phyloP scores from a whole-genome alignment of 23 red algal species.

The Gracilaria caudata region DNA sequence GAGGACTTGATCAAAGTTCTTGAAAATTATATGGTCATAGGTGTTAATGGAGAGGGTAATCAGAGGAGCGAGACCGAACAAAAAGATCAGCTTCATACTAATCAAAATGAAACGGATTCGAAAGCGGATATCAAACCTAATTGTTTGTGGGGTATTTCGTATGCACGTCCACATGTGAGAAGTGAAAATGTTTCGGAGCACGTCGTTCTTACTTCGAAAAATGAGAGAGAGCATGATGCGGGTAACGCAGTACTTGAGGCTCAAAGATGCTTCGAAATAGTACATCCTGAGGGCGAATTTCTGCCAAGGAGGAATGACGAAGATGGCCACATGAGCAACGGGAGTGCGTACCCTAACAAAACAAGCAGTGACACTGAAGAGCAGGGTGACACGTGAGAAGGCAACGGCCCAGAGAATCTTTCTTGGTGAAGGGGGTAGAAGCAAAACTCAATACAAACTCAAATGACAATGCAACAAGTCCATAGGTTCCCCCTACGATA shows the following conservation, averaged over 20 bases:
- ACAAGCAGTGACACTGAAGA: not conserved
- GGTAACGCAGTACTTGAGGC: constrained; percentile 21
- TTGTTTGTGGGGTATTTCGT: constrained; percentile 55
- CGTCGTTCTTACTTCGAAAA: constrained; percentile 1
- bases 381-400: not conserved
- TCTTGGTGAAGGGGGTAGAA: too few relatives aligned
- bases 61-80: constrained; percentile 8
- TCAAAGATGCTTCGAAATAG: constrained; percentile 34
- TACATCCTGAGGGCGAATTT: constrained; percentile 39
- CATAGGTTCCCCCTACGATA: too few relatives aligned
- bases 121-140: constrained; percentile 17
- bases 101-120: not conserved
- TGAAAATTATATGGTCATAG: constrained; percentile 10
- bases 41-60: not conserved
- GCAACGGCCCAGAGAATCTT: not conserved
- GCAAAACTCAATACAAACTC: too few relatives aligned
- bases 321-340: not conserved
- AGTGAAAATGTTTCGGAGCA: not conserved
- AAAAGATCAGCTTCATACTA: not conserved
- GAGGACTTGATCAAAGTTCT: constrained; percentile 19
- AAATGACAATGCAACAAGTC: too few relatives aligned
- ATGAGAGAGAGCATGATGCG: constrained; percentile 33
- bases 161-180: not conserved
- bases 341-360: not conserved
- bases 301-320: constrained; percentile 7